Base-by-base conservation (phyloP, 164 flowering plant genomes). In the Aristolochia fimbriata region DNA sequence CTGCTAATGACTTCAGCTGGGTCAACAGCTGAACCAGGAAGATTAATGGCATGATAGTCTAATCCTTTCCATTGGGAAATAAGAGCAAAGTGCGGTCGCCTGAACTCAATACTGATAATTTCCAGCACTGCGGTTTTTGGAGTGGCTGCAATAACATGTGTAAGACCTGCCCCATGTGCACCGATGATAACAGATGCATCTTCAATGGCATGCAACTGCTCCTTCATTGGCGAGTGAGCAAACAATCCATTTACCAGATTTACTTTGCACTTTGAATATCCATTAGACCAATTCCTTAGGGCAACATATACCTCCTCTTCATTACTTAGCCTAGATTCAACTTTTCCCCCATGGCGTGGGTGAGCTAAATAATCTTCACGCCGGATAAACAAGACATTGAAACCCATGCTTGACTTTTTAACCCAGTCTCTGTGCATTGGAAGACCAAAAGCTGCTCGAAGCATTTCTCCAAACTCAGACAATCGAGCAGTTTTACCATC, bases 141-240 rank as follows among this genome's bases (percentile, higher is more conserved):
- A 27, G 69, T 58, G 24, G 99, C 97, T 6, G 99, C 77, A 47
- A 91, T 73, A 30, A 94, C 78, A 64, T 94, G 96, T 31, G 99
- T 94, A 16, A 94, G 85, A 52, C 99, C 99, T 9, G 99, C 99
- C 33, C 99, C 99, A 62, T 94, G 99, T 48, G 99, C 99, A n/a
- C 99, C 97, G 27, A 91, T 73, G 57, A 94, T 86, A 59, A 94
- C 89, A 0, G 89, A 81, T 19, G 99, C 97, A 71, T 91, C 99
- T 72, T 85, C 87, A 68, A 94, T 84, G 33, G 93, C 88, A 62
- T 73, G 79, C 54, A 94, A 70, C 67, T 94, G 99, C 62, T 91
- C 99, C 67, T 83, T 94, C 95, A 94, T 80, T 37, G 91, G 1
- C 96, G 88, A 88, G 71, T 94, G 99, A 0, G 86, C 99, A 79